Base-by-base conservation (phyloP, 2,329 filamentous ascomycete genomes). In the Drechslerella dactyloides region DNA sequence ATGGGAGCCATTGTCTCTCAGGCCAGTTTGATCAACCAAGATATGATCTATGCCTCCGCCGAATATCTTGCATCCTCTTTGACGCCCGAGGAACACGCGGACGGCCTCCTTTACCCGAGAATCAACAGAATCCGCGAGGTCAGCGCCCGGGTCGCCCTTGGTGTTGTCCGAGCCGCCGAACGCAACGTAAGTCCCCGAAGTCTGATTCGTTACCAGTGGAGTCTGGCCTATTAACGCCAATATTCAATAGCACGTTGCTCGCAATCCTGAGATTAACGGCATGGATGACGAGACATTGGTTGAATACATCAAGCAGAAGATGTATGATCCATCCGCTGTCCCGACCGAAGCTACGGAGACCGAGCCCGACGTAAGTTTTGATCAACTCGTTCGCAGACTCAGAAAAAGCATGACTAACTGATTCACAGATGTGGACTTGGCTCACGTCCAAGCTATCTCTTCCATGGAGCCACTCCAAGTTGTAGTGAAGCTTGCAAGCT, bases 21-120 rank as follows among this genome's bases (percentile, higher is more conserved):
- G 84, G 86, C 92, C 11, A 88, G 90, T 75, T 87, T 87, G 76
- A 85, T 97, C 75, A 97, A 93, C 3, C 91, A 97, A 79, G 87
- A 89, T 80, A 99, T 99, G 94, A 92, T 99, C 78, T 97, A 97
- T 82, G 92, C 90, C 55, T 93, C 93, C 33, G 94, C 91, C 27
- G 88, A 89, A 44, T 89, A 91, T 2, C 86, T 97, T 19, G 86
- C 91, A 15, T 87, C 87, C 68, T 88, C 89, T 35, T 85, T 99
- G 73, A 92, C 89, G 74, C 84, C 87, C 42, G 89, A 94, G 73
- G 94, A 99, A 82, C 83, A 91, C 77, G 86, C 89, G 63, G 86
- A 88, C 79, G 91, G 91, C 61, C 88, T 96, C 79, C 88, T 97
- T 78, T 97, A 99, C 83, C 94, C 91, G 11, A 87, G 89, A 78